A percentile compares a stretch with the other conserved stretches of the same genome.
phyloP scores from a whole-genome alignment of 1,284 basidiomycete species.

The Boletus hoseneyae region DNA sequence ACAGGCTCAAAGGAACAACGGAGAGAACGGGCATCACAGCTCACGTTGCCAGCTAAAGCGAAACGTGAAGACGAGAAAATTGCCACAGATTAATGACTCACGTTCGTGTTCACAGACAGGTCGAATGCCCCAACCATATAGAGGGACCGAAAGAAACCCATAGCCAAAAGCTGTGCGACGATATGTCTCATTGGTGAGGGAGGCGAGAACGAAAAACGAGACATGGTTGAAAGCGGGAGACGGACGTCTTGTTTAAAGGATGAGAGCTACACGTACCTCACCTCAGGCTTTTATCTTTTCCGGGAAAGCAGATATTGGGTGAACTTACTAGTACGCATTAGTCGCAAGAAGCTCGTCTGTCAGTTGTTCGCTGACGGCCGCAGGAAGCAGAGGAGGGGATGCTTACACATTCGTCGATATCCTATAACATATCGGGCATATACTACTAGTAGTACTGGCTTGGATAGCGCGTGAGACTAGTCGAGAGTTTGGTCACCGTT shows the following conservation, averaged over 20 bases:
- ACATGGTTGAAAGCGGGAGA: neutral
- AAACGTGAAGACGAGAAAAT: neutral
- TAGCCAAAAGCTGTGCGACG: neutral
- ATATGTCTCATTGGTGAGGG: neutral
- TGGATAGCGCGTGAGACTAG: neutral
- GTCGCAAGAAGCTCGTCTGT: neutral
- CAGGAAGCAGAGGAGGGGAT: slow-evolving; percentile 9
- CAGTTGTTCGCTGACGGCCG: neutral
- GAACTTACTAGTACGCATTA: neutral
- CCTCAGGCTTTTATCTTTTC: slow-evolving; percentile 16
- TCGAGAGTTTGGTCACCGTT: neutral
- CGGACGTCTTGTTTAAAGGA: neutral
- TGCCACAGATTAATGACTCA: slow-evolving; percentile 12
- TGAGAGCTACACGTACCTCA: neutral
- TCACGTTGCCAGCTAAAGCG: slow-evolving; percentile 25
- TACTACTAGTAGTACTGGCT: too few relatives aligned
- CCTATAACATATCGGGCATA: neutral
- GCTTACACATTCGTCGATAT: slow-evolving; percentile 7
- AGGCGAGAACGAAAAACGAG: neutral
- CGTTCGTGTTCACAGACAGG: slow-evolving; percentile 26
- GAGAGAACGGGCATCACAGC: neutral
- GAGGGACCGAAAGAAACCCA: slow-evolving; percentile 1
- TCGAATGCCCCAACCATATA: slow-evolving; percentile 15
- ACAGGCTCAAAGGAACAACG: neutral
- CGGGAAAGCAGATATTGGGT: neutral